Evolutionary conservation across 805 yeast genomes (phyloP).

Genomic region (Saccharomycopsis oosterbeekiorum): DNA sequence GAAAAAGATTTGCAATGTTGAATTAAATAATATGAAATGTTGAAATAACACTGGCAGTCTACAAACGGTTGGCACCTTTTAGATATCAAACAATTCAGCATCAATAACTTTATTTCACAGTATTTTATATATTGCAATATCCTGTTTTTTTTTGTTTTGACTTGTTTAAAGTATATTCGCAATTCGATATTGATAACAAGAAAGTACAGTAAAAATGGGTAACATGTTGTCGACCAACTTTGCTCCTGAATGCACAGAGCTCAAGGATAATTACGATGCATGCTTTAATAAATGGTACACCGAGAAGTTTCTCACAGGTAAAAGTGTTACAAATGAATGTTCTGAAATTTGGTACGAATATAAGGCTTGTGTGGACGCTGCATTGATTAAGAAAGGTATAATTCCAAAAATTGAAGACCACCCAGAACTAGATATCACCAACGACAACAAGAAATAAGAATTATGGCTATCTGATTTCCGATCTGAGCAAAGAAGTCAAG

Average conservation of each 20-base stretch:
- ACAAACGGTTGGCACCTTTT: too few species aligned
- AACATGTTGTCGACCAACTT: conserved; percentile 74
- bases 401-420: background rate
- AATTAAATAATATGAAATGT: too few species aligned
- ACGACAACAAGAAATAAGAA: background rate
- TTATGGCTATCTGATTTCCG: background rate
- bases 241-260: conserved; percentile 93
- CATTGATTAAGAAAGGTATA: conserved; percentile 20
- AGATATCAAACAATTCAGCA: too few species aligned
- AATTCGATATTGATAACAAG: too few species aligned
- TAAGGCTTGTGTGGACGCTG: conserved; percentile 72
- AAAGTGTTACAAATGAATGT: conserved; percentile 72
- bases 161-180: too few species aligned
- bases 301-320: conserved; percentile 49
- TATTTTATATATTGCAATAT: too few species aligned
- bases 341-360: conserved; percentile 82
- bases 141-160: too few species aligned
- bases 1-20: too few species aligned
- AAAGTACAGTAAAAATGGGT: conserved; percentile 39
- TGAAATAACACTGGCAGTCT: too few species aligned
- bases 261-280: conserved; percentile 78
- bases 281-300: conserved; percentile 95
- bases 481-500: too few species aligned
- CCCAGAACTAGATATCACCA: background rate
- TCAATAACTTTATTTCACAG: too few species aligned